These are phyloP conservation scores for Aphelidium insulamus DNA, from an alignment of 371 early-diverging fungal genomes.

Conservation along the genomic window DNA sequence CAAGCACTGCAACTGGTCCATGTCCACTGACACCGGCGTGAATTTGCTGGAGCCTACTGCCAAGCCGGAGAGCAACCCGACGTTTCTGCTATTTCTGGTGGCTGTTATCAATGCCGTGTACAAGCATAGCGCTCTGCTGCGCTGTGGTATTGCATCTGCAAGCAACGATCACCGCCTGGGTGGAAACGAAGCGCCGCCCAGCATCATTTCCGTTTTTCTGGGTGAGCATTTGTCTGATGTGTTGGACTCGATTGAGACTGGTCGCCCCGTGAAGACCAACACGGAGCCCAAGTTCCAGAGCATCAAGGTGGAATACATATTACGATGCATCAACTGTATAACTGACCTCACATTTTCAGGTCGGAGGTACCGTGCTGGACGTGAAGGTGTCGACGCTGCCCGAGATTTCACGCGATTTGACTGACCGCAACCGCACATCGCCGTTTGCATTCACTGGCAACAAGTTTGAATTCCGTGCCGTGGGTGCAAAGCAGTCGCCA, in stretches of 20 bases:
- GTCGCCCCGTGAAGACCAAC: conserved; percentile 56
- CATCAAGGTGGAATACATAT: no score
- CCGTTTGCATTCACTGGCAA: conserved; percentile 97
- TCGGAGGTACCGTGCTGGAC: conserved; percentile 84
- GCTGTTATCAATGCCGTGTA: conserved; percentile 73
- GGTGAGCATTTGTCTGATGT: conserved; percentile 87
- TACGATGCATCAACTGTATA: no score
- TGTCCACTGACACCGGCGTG: conserved; percentile 80
- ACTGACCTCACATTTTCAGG: no score
- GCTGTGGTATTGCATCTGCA: conserved; percentile 73
- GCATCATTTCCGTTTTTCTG: conserved; percentile 86
- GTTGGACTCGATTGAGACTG: conserved; percentile 65
- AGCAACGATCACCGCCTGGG: conserved; percentile 94
- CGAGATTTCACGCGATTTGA: conserved; percentile 76
- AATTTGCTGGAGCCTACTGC: conserved; percentile 85
- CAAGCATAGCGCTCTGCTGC: conserved; percentile 67
- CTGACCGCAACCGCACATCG: conserved; percentile 96
- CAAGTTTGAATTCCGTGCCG: conserved; percentile 98
- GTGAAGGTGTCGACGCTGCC: conserved; percentile 84
- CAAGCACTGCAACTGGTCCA: conserved; percentile 97
- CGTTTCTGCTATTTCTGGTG: conserved; percentile 79
- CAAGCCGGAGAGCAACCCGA: conserved; percentile 84
- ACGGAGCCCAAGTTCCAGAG: conserved; percentile 58
- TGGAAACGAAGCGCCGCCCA: conserved; percentile 94
- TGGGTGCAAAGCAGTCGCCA: conserved; percentile 91